These are phyloP conservation scores for Cordyceps fumosorosea DNA, from an alignment of 2,329 filamentous ascomycete genomes.

Conservation along the genomic window DNA sequence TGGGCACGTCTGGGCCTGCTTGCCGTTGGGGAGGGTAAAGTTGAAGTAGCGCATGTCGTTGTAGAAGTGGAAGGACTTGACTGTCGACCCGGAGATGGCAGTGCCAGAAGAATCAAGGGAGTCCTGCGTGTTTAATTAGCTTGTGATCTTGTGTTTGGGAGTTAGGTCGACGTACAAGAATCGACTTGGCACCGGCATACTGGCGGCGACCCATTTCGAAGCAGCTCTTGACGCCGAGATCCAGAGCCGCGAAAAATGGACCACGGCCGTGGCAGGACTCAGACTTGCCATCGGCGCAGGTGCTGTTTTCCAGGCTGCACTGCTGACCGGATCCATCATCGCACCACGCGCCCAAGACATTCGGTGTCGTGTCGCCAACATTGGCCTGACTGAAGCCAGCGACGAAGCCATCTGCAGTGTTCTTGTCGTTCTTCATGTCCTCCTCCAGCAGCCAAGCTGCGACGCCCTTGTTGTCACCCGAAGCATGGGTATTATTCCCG, in stretches of 20 bases:
- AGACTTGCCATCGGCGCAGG: slow-evolving; percentile 64
- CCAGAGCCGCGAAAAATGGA: slow-evolving; percentile 59
- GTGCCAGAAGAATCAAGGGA: slow-evolving; percentile 40
- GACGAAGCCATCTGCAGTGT: slow-evolving; percentile 63
- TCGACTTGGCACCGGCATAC: slow-evolving; percentile 48
- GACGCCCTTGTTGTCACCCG: slow-evolving; percentile 93
- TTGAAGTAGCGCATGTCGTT: slow-evolving; percentile 71
- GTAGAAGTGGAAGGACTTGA: slow-evolving; percentile 81
- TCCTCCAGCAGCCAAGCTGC: slow-evolving; percentile 81
- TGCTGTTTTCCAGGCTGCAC: slow-evolving; percentile 76
- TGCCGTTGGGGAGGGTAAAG: slow-evolving; percentile 69
- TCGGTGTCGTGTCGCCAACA: slow-evolving; percentile 86
- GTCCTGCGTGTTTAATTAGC: slow-evolving; percentile 36
- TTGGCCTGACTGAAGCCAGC: slow-evolving; percentile 90
- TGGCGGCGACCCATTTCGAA: slow-evolving; percentile 73
- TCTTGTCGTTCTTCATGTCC: slow-evolving; percentile 47
- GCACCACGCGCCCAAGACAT: slow-evolving; percentile 80
- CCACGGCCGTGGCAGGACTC: slow-evolving; percentile 69
- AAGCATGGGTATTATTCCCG: slow-evolving; percentile 84
- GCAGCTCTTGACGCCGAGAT: slow-evolving; percentile 66
- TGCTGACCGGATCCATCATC: slow-evolving; percentile 70
- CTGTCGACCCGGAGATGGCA: slow-evolving; percentile 54
- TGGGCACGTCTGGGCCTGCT: slow-evolving; percentile 66
- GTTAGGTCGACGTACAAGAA: slow-evolving; percentile 29
- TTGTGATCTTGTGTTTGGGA: not conserved